Percentiles rank a stretch among this genome's conserved stretches.
These are phyloP conservation scores for Dryas alaskensis DNA, from an alignment of 306 rosid genomes.

Conservation along the genomic window DNA sequence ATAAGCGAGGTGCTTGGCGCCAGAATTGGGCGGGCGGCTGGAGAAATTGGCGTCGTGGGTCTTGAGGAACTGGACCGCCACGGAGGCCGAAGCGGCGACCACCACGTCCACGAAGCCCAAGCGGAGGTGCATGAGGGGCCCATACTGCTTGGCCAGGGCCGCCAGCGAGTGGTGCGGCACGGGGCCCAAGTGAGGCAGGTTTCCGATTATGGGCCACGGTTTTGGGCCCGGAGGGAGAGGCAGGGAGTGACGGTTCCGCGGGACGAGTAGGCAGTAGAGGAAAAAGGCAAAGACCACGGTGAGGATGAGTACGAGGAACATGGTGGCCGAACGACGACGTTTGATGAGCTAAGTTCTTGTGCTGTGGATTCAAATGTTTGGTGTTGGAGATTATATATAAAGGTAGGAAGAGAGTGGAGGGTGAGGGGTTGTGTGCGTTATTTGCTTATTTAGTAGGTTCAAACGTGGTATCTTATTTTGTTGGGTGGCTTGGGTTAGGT, in stretches of 20 bases:
- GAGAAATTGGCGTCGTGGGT: conserved; percentile 64
- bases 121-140: conserved; percentile 75
- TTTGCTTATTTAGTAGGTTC: not conserved
- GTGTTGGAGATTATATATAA: not conserved
- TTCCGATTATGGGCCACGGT: conserved; percentile 85
- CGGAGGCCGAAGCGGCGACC: conserved; percentile 72
- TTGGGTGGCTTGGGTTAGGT: not conserved
- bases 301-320: conserved; percentile 16
- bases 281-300: conserved; percentile 25
- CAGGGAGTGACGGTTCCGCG: not conserved
- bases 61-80: conserved; percentile 69
- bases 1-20: conserved; percentile 63
- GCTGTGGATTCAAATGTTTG: not conserved
- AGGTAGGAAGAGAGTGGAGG: too few species aligned
- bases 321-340: not conserved
- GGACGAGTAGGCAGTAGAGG: conserved; percentile 20
- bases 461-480: not conserved
- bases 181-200: conserved; percentile 65
- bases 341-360: too few species aligned
- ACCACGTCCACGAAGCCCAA: conserved; percentile 60
- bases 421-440: not conserved
- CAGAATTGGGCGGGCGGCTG: conserved; percentile 79
- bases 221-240: conserved; percentile 77
- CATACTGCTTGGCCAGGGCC: conserved; percentile 45
- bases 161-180: conserved; percentile 80